Conservation (phyloP, 1,284 basidiomycete species). For the Polyporus tsugae region DNA sequence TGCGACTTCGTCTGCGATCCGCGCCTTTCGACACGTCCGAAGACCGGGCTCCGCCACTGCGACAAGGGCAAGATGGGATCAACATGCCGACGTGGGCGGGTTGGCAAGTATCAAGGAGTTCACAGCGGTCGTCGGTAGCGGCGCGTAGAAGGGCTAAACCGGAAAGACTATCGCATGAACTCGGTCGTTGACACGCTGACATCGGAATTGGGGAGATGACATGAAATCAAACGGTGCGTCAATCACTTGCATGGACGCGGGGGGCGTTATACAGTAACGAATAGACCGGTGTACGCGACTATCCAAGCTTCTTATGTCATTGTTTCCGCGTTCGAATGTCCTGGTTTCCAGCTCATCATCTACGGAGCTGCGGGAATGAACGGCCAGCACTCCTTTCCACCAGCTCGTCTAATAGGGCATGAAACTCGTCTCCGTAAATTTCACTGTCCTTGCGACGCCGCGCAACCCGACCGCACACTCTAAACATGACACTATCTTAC, state of each 20-base stretch:
- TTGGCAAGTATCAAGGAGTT: no score
- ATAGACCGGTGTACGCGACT: slow-evolving; percentile 86
- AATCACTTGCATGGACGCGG: slow-evolving; percentile 87
- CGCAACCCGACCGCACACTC: slow-evolving; percentile 91
- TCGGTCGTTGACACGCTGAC: no score
- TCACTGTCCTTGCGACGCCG: slow-evolving; percentile 93
- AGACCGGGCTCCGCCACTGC: no score
- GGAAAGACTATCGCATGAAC: no score
- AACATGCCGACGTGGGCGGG: no score
- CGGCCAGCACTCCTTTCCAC: slow-evolving; percentile 98
- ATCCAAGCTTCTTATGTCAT: neutral
- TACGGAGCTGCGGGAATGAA: slow-evolving; percentile 99
- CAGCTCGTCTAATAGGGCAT: slow-evolving; percentile 97
- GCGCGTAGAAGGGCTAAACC: no score
- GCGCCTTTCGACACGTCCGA: no score
- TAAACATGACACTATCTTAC: slow-evolving; percentile 96
- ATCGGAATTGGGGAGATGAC: slow-evolving; percentile 63
- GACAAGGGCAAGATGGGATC: no score
- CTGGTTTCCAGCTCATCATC: slow-evolving; percentile 81
- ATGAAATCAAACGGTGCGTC: slow-evolving; percentile 99
- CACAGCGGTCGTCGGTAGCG: no score
- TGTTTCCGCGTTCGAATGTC: neutral
- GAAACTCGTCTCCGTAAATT: slow-evolving; percentile 93
- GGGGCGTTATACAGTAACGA: slow-evolving; percentile 81
- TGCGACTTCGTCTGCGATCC: no score